These are phyloP conservation scores for Aquanectria penicillioides DNA, from an alignment of 2,329 filamentous ascomycete species.

Conservation along the genomic window DNA sequence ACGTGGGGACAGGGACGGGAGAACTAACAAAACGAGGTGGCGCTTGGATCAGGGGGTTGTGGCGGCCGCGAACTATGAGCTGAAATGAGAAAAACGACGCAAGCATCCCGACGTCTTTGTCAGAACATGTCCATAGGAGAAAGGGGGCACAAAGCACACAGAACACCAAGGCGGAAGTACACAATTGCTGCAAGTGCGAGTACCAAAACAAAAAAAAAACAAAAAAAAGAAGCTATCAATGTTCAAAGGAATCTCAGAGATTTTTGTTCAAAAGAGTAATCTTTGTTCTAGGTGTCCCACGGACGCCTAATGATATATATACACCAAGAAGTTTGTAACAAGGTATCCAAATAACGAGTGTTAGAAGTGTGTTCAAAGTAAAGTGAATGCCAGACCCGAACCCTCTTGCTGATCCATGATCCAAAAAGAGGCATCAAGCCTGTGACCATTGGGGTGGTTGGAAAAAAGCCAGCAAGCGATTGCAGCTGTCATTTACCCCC, in stretches of 20 bases:
- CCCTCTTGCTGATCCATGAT: constrained; percentile 30
- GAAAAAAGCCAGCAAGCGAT: constrained; percentile 25
- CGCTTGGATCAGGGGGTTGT: neutral
- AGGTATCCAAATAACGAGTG: constrained; percentile 37
- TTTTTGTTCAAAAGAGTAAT: constrained; percentile 13
- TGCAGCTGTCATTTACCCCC: constrained; percentile 21
- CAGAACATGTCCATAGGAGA: too few species aligned
- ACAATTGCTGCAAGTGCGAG: neutral
- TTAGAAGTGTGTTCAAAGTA: constrained; percentile 36
- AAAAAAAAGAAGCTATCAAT: neutral
- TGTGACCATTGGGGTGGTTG: constrained; percentile 31
- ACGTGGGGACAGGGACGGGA: neutral
- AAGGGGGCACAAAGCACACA: too few species aligned
- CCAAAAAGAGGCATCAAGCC: constrained; percentile 38
- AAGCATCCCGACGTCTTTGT: too few species aligned
- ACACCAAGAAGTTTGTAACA: constrained; percentile 36
- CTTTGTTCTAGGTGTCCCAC: constrained; percentile 23
- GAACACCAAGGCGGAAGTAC: too few species aligned
- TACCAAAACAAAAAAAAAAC: neutral
- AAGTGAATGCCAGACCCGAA: constrained; percentile 44
- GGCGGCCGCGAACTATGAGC: too few species aligned
- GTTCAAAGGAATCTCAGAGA: constrained; percentile 16
- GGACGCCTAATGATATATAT: constrained; percentile 39
- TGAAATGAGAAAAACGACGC: too few species aligned
- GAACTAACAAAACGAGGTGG: neutral